These are phyloP conservation scores for Rhizophora mangle DNA, from an alignment of 345 rosid species.

Conservation along the genomic window DNA sequence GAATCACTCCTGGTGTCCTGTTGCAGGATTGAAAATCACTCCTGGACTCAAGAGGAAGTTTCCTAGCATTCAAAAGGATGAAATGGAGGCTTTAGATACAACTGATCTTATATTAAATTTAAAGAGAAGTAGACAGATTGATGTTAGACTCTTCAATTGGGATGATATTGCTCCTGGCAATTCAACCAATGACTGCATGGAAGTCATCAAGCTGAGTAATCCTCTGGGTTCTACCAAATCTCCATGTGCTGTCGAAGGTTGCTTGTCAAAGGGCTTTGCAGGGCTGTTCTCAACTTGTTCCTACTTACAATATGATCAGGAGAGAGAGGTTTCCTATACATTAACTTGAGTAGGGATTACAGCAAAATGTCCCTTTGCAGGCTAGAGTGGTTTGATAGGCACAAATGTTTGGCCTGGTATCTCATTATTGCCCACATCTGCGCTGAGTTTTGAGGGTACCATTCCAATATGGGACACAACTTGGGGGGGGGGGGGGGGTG, in stretches of 20 bases:
- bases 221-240: slow-evolving; percentile 53
- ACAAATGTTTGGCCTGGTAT: slow-evolving; percentile 4
- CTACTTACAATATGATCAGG: slow-evolving; percentile 40
- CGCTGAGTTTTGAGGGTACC: no score
- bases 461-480: no score
- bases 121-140: slow-evolving; percentile 45
- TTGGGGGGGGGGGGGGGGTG: no score
- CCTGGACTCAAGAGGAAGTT: slow-evolving; percentile 85
- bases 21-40: slow-evolving; percentile 57
- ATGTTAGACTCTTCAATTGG: slow-evolving; percentile 16
- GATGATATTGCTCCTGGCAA: slow-evolving; percentile 20
- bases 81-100: slow-evolving; percentile 37
- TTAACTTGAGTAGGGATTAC: slow-evolving; percentile 7
- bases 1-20: background rate
- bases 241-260: slow-evolving; percentile 66
- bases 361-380: background rate
- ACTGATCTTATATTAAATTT: slow-evolving; percentile 17
- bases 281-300: slow-evolving; percentile 60
- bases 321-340: slow-evolving; percentile 44
- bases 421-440: slow-evolving; percentile 10
- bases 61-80: slow-evolving; percentile 28
- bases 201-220: slow-evolving; percentile 39
- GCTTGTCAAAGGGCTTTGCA: slow-evolving; percentile 79
- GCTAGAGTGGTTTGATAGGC: background rate
- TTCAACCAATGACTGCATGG: slow-evolving; percentile 46